A percentile compares a stretch with the other conserved stretches of the same genome.
These are phyloP conservation scores for Cytidiella melzeri DNA, from an alignment of 768 basidiomycete species.

Conservation along the genomic window DNA sequence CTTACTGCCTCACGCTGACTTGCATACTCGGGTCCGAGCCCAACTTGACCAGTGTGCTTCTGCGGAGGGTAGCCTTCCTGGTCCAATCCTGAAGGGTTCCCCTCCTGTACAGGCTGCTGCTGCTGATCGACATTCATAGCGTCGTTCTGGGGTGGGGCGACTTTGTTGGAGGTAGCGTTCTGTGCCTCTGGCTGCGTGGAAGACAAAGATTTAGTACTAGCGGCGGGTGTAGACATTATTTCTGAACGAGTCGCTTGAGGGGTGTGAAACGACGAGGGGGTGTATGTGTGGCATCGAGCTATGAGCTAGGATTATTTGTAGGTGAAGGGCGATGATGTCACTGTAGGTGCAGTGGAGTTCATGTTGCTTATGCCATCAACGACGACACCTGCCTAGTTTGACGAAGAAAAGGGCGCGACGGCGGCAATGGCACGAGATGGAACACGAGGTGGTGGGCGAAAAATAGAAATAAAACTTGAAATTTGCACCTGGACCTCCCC, in stretches of 20 bases:
- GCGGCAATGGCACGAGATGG: no score
- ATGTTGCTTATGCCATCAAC: neutral
- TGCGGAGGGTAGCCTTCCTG: slow-evolving; percentile 30
- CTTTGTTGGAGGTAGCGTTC: neutral
- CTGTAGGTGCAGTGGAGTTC: neutral
- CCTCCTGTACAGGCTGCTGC: neutral
- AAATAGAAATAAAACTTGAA: no score
- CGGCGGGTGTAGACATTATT: slow-evolving; percentile 5
- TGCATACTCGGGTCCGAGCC: slow-evolving; percentile 33
- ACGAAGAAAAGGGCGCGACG: no score
- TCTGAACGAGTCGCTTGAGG: no score
- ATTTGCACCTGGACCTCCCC: no score
- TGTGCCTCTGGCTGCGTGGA: neutral
- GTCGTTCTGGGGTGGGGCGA: neutral
- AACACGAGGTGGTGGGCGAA: no score
- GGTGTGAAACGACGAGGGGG: neutral
- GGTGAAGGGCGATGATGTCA: neutral
- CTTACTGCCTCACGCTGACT: slow-evolving; percentile 23
- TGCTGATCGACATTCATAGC: neutral
- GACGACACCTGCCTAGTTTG: neutral
- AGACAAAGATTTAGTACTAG: slow-evolving; percentile 1
- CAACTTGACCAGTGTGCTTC: slow-evolving; percentile 36
- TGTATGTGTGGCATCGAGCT: neutral
- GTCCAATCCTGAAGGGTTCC: neutral
- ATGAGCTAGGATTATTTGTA: neutral